Base-by-base conservation (phyloP, 2,329 filamentous ascomycete genomes). In the Neonectria magnoliae region DNA sequence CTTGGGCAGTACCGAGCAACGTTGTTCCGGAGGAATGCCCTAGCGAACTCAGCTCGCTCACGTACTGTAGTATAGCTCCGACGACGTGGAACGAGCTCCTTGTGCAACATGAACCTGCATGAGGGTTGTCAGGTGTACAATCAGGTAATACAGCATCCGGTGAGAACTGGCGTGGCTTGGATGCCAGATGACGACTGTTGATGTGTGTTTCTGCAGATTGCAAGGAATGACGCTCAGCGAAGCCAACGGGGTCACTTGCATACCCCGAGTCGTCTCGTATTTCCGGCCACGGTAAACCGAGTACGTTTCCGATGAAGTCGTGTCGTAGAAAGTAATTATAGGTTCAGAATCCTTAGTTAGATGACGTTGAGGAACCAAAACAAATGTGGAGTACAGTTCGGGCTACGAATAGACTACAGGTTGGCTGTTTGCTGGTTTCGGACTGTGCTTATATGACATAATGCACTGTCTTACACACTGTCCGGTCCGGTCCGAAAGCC, bases 51-150 rank as follows among this genome's bases (percentile, higher is more conserved):
- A 42, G 56, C 45, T 62, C 14, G 60, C 48, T 63, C 48, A 63
- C 55, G n/a, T 50, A 29, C 25, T 25, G 25, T 25, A 25, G 25
- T 25, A 51, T 54, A 58, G 45, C 60, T 58, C 60, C 55, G 55
- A 51, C 60, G 42, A 55, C 55, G 55, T 54, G 60, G 55, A 63
- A 62, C 61, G 33, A 51, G 51, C 31, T 45, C 29, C 36, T 47
- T 47, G 59, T 66, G 60, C 51, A 52, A 66, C 63, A 29, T 45
- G 53, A 25, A 47, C 38, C 42, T 59, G 63, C 60, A 59, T 51
- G 44, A 54, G 44, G 54, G 54, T 25, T 62, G 50, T 51, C 47
- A 55, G 25, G 54, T 52, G 63, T 45, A 16, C 14, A 29, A 52
- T 9, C 33, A 54, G 47, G 54, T 41, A 57, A 25, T 16, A 20